These are phyloP conservation scores for Phytophthora palmivora DNA, from an alignment of 352 stramenopile genomes.

Conservation along the genomic window DNA sequence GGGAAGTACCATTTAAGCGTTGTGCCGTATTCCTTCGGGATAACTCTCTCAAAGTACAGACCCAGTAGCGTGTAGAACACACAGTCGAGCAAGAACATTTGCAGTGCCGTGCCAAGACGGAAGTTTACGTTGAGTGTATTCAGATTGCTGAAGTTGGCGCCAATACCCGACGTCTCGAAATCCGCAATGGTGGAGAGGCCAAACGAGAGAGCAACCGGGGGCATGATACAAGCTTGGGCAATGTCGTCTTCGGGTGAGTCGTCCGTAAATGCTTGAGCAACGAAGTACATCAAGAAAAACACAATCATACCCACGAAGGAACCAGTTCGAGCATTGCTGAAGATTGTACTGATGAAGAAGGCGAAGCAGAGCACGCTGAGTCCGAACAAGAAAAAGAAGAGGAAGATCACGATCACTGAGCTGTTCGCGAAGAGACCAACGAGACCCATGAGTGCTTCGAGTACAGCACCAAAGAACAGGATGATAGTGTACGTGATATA, in stretches of 20 bases:
- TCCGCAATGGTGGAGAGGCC: conserved; percentile 57
- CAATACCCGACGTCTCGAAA: conserved; percentile 47
- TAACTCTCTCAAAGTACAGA: conserved; percentile 91
- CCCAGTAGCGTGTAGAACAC: conserved; percentile 91
- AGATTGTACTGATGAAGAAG: conserved; percentile 76
- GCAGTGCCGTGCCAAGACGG: conserved; percentile 58
- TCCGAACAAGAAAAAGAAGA: conserved; percentile 79
- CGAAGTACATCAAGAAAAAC: conserved; percentile 90
- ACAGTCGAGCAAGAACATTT: conserved; percentile 84
- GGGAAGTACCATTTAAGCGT: conserved; percentile 92
- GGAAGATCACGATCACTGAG: conserved; percentile 64
- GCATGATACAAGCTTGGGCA: conserved; percentile 52
- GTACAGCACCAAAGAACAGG: conserved; percentile 65
- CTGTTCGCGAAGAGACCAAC: conserved; percentile 51
- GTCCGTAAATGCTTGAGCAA: conserved; percentile 46
- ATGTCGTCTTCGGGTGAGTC: conserved; percentile 39
- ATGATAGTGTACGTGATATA: conserved; percentile 90
- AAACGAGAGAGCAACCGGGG: conserved; percentile 66
- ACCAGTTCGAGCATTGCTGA: conserved; percentile 60
- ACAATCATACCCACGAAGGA: conserved; percentile 78
- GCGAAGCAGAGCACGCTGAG: conserved; percentile 46
- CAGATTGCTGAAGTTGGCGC: conserved; percentile 55
- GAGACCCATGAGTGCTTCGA: conserved; percentile 51
- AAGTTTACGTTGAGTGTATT: conserved; percentile 54
- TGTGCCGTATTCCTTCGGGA: conserved; percentile 91